Conservation (phyloP, 192 early-diverging fungal genomes). For the Backusella liffmaniae region DNA sequence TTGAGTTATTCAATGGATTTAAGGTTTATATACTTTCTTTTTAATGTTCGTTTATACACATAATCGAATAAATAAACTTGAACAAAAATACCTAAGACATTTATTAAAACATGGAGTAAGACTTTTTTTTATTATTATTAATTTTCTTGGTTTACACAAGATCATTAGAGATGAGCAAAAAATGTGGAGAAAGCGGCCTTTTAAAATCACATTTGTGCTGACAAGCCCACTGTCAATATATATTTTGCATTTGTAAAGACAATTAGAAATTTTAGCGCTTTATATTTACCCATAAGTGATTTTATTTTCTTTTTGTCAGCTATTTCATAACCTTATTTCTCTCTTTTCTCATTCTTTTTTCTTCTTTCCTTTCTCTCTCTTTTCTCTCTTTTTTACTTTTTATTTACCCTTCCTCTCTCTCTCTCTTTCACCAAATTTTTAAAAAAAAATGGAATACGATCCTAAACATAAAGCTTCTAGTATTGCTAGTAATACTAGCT, state of each 20-base stretch:
- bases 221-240: not conserved
- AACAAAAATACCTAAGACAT: not conserved
- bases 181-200: not conserved
- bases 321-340: not conserved
- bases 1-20: not conserved
- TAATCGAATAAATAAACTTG: not conserved
- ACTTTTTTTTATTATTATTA: not conserved
- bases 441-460: constrained; percentile 21
- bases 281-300: not conserved
- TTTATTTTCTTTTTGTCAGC: not conserved
- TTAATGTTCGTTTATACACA: not conserved
- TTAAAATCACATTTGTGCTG: constrained; percentile 5
- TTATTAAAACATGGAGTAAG: not conserved
- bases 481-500: constrained; percentile 18
- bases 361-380: not conserved
- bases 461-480: constrained; percentile 22
- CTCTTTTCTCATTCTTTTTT: not conserved
- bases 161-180: not conserved
- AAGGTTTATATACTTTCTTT: not conserved
- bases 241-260: constrained; percentile 15
- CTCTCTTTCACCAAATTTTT: not conserved
- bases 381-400: not conserved
- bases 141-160: not conserved
- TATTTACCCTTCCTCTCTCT: constrained; percentile 2
- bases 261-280: not conserved